Percentiles rank a stretch among this genome's conserved stretches.
Evolutionary conservation across 2,329 filamentous ascomycete genomes (phyloP).

Genomic region (Cladosporium velox): DNA sequence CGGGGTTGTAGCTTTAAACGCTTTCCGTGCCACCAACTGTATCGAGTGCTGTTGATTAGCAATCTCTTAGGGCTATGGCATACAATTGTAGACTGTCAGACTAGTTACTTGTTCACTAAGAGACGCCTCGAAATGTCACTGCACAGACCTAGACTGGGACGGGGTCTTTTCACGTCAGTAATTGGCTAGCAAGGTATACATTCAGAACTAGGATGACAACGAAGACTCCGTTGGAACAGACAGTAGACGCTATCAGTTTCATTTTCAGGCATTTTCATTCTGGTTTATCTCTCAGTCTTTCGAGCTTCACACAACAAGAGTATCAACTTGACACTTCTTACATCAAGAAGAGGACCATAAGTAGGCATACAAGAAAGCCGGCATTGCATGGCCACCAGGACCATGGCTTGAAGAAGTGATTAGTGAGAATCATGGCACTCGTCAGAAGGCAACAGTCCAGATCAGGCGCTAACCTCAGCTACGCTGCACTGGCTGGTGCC

Average conservation of each 20-base stretch:
- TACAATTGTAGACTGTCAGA: background rate
- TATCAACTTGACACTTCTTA: background rate
- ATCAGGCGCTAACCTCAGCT: conserved; percentile 1
- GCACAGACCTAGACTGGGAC: background rate
- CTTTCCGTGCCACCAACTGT: background rate
- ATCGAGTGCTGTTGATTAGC: background rate
- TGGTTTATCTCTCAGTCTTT: background rate
- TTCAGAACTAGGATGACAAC: no score
- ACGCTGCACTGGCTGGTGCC: conserved; percentile 12
- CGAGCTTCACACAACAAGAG: background rate
- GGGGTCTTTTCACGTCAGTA: background rate
- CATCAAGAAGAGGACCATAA: background rate
- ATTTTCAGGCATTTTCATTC: background rate
- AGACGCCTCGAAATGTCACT: background rate
- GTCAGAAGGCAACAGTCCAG: background rate
- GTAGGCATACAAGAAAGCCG: background rate
- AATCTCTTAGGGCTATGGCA: background rate
- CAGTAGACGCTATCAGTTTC: background rate
- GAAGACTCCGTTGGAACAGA: background rate
- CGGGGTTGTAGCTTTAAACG: background rate
- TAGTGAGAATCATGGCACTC: background rate
- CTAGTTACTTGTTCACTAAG: background rate
- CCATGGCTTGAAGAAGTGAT: background rate
- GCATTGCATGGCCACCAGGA: background rate
- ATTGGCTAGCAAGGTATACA: background rate